phyloP scores from a whole-genome alignment of 805 yeast species.

The Lipomyces japonicus region DNA sequence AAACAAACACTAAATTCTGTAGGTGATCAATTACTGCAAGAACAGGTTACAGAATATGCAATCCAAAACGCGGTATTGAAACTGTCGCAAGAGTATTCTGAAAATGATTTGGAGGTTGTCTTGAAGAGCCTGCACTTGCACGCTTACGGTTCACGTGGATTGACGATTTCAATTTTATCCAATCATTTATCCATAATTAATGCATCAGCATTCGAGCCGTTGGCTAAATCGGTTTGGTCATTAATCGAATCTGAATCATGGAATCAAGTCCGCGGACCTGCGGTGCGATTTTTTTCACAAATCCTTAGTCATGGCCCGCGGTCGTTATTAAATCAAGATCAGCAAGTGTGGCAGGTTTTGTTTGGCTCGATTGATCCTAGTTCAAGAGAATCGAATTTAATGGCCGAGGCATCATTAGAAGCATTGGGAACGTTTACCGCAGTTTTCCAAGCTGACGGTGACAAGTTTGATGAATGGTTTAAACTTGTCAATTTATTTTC shows the following conservation, averaged over 20 bases:
- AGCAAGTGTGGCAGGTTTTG: constrained; percentile 33
- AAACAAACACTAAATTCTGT: neutral
- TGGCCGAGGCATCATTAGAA: constrained; percentile 50
- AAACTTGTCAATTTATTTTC: constrained; percentile 34
- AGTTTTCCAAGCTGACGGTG: constrained; percentile 20
- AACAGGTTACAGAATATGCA: constrained; percentile 5
- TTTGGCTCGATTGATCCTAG: constrained; percentile 35
- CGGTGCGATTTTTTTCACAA: constrained; percentile 27
- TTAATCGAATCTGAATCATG: constrained; percentile 14
- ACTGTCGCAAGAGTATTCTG: constrained; percentile 1
- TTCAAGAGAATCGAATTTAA: constrained; percentile 42
- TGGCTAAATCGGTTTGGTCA: constrained; percentile 5
- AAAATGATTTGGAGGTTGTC: neutral
- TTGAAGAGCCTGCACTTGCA: constrained; percentile 1
- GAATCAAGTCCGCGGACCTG: constrained; percentile 33
- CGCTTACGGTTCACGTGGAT: constrained; percentile 2
- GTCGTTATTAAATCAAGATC: constrained; percentile 5
- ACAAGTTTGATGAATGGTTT: constrained; percentile 34
- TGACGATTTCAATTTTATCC: neutral
- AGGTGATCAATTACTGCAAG: constrained; percentile 15
- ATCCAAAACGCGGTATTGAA: neutral
- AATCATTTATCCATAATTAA: neutral
- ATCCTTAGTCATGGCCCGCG: neutral
- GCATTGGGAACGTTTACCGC: constrained; percentile 48
- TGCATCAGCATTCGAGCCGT: neutral